Percentiles rank a stretch among this genome's conserved stretches.
These are phyloP conservation scores for Eleusine indica DNA, from an alignment of 176 grass and related monocot genomes.

Conservation along the genomic window DNA sequence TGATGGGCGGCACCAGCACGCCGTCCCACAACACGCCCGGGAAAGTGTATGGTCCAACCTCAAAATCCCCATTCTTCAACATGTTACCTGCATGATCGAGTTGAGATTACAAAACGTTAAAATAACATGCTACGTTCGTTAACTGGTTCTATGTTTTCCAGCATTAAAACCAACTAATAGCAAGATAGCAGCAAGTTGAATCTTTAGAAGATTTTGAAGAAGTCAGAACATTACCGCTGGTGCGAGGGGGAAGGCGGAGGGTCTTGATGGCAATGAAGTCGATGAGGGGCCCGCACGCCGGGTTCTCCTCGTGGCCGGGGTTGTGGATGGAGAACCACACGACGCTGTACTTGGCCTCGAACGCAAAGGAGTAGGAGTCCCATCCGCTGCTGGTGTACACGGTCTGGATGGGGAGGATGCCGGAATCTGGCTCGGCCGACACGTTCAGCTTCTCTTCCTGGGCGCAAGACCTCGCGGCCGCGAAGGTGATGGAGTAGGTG, in stretches of 20 bases:
- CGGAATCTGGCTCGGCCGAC: constrained; percentile 33
- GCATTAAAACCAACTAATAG: too few relatives aligned
- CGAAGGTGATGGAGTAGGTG: constrained; percentile 64
- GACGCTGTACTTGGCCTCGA: constrained; percentile 35
- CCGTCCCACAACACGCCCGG: constrained; percentile 37
- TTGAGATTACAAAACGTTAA: too few relatives aligned
- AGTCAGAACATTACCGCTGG: constrained; percentile 14
- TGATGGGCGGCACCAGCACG: constrained; percentile 58
- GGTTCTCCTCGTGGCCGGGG: constrained; percentile 54
- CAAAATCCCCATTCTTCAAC: constrained; percentile 62
- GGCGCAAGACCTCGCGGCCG: constrained; percentile 56
- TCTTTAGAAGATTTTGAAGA: background rate
- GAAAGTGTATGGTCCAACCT: constrained; percentile 58
- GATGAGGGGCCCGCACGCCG: constrained; percentile 59
- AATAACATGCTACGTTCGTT: background rate
- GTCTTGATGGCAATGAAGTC: constrained; percentile 47
- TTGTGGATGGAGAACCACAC: constrained; percentile 60
- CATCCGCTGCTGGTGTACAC: constrained; percentile 61
- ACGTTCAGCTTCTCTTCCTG: constrained; percentile 64
- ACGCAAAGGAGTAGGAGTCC: constrained; percentile 61
- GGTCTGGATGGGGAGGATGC: constrained; percentile 57
- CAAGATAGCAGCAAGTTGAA: background rate
- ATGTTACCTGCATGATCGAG: constrained; percentile 25
- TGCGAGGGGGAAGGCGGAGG: background rate
- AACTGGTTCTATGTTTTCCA: background rate